Evolutionary conservation across 2,329 filamentous ascomycete species (phyloP), one percentile per base, ranked within the genome.

Genomic region (Hypoxylon sp.): DNA sequence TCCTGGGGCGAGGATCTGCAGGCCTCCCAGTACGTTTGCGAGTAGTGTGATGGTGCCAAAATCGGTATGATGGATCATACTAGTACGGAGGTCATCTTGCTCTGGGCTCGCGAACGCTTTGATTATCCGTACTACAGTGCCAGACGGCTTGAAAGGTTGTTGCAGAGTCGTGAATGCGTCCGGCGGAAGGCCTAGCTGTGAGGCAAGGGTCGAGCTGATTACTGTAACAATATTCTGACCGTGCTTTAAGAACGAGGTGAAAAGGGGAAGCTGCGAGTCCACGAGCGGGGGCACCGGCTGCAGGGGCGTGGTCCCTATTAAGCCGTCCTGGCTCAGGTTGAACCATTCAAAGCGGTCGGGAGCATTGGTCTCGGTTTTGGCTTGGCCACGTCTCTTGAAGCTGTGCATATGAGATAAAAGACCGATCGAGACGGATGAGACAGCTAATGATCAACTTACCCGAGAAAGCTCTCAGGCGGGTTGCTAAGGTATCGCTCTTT

Each of bases 31-130:
- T 2, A 77, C 63, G 45, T 79, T 78, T 53, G 76, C 76, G 1
- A 80, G 73, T 0, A 80, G 68, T 0, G 79, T 79, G 11, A 80
- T 71, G 4, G 72, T 74, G 1, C 78, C 78, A 45, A 79, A 76
- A 56, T 79, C 78, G 0, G 76, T 79, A 49, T 81, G 77, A 12
- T 74, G 70, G 9, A 72, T 65, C 61, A 77, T 72, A 33, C 65
- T 71, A 20, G 70, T 72, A 46, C 71, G 66, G 0, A 72, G 64
- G n/a, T 73, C 68, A 18, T 49, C 45, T 24, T 51, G 45, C 14
- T 38, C 11, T 54, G 64, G 48, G 69, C 65, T 14, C 66, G 70
- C 45, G 57, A 70, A 5, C 57, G 38, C 55, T 72, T 38, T 71
- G 40, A 71, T 55, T 20, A 73, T 14, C 1, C 70, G 55, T n/a